Conservation (phyloP, 2,329 filamentous ascomycete species). For the Fusarium sp. region DNA sequence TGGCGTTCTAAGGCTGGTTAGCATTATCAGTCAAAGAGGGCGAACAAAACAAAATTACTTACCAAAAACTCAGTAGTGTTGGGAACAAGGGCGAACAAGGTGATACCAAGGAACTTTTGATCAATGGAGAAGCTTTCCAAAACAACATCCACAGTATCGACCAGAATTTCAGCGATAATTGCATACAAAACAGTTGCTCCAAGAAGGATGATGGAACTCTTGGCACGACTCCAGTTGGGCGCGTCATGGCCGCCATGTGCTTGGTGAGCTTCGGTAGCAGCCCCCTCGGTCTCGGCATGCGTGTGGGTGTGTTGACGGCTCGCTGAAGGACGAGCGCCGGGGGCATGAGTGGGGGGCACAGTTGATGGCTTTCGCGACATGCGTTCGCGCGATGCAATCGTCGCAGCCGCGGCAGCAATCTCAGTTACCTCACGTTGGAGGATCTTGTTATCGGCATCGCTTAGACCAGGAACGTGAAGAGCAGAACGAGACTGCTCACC, state of each 20-base stretch:
- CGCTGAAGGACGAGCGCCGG: constrained; percentile 37
- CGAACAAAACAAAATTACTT: constrained; percentile 52
- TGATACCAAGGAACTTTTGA: constrained; percentile 97
- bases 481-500: constrained; percentile 52
- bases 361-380: constrained; percentile 52
- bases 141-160: constrained; percentile 97
- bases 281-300: constrained; percentile 41
- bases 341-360: constrained; percentile 32
- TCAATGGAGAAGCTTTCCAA: constrained; percentile 90
- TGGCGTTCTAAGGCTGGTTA: constrained; percentile 75
- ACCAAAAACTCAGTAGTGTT: constrained; percentile 98
- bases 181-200: constrained; percentile 92
- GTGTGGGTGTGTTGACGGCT: constrained; percentile 46
- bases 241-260: constrained; percentile 86
- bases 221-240: constrained; percentile 95
- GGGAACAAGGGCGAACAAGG: constrained; percentile 93
- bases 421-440: constrained; percentile 90
- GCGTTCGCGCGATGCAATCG: constrained; percentile 82
- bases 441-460: constrained; percentile 81
- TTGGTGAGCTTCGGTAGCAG: constrained; percentile 47
- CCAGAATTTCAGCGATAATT: constrained; percentile 95
- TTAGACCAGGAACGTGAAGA: constrained; percentile 73
- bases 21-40: not conserved
- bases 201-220: constrained; percentile 89
- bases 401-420: constrained; percentile 90